phyloP scores from a whole-genome alignment of 2,329 filamentous ascomycete genomes.

The Xylariaceae sp. region DNA sequence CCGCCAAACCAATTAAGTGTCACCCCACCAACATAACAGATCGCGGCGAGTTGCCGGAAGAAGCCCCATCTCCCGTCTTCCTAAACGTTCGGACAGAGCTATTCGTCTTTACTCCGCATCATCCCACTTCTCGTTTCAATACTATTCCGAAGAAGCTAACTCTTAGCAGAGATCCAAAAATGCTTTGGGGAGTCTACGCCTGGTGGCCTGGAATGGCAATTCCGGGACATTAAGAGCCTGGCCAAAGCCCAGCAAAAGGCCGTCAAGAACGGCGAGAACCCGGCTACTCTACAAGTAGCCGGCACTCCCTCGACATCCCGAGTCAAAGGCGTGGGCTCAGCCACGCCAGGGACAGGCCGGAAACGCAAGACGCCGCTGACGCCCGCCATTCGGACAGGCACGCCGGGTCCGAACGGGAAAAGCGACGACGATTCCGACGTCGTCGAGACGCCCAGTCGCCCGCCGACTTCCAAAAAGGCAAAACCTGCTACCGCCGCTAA shows the following conservation, averaged over 20 bases:
- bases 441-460: conserved; percentile 14
- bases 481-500: background rate
- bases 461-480: conserved; percentile 9
- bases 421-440: conserved; percentile 1
- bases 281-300: conserved; percentile 36
- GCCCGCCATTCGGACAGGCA: conserved; percentile 27
- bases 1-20: background rate
- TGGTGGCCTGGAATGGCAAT: conserved; percentile 58
- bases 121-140: background rate
- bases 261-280: conserved; percentile 43
- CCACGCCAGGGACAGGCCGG: conserved; percentile 10
- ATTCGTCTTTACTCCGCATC: background rate
- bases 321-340: background rate
- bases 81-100: background rate
- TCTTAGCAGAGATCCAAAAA: conserved; percentile 50
- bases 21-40: conserved; percentile 29
- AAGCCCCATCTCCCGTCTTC: conserved; percentile 17
- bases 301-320: conserved; percentile 20
- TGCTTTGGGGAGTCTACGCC: conserved; percentile 57
- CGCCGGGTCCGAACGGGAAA: conserved; percentile 26
- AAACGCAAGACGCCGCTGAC: conserved; percentile 13
- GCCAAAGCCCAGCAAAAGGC: conserved; percentile 46
- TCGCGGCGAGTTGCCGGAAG: conserved; percentile 37
- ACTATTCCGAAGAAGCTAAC: conserved; percentile 1
- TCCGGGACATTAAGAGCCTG: conserved; percentile 52